A percentile compares a stretch with the other conserved stretches of the same genome.
Evolutionary conservation across 179 eudicot species (phyloP).

Genomic region (Amaranthus tricolor): DNA sequence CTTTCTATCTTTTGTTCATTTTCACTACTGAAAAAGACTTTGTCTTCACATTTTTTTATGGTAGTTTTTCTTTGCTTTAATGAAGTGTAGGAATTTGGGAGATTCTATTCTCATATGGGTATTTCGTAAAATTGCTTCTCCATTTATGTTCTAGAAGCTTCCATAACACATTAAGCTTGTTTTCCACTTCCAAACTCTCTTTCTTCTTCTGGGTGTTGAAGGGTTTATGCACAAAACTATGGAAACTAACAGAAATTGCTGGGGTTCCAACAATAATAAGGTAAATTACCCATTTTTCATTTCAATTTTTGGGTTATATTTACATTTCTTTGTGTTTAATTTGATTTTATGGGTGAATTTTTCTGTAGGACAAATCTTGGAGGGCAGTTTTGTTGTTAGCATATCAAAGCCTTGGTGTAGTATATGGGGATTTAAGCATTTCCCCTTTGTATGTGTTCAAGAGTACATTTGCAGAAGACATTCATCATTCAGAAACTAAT

Average conservation of each 20-base stretch:
- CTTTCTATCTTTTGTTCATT: conserved; percentile 26
- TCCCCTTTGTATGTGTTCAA: conserved; percentile 86
- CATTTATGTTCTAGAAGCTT: conserved; percentile 22
- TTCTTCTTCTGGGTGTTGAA: conserved; percentile 13
- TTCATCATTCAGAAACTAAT: conserved; percentile 77
- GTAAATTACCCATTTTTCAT: conserved; percentile 8
- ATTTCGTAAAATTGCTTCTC: conserved; percentile 16
- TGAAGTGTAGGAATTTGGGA: background rate
- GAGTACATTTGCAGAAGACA: conserved; percentile 86
- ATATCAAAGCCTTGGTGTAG: conserved; percentile 90
- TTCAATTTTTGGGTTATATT: no score
- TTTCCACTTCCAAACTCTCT: conserved; percentile 13
- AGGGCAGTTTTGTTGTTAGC: conserved; percentile 61
- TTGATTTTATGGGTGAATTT: background rate
- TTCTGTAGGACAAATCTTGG: conserved; percentile 73
- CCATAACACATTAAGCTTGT: background rate
- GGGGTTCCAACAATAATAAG: conserved; percentile 36
- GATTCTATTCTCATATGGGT: conserved; percentile 16
- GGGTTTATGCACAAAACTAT: conserved; percentile 32
- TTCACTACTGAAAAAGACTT: conserved; percentile 10
- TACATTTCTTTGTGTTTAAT: no score
- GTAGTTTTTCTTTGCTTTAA: background rate
- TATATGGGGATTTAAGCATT: conserved; percentile 85
- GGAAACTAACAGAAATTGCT: conserved; percentile 58
- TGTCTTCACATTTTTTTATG: background rate